Evolutionary conservation across 108 stramenopile genomes (phyloP), one percentile per base, ranked within the genome.

Genomic region (Pseudonitzschia pungens): DNA sequence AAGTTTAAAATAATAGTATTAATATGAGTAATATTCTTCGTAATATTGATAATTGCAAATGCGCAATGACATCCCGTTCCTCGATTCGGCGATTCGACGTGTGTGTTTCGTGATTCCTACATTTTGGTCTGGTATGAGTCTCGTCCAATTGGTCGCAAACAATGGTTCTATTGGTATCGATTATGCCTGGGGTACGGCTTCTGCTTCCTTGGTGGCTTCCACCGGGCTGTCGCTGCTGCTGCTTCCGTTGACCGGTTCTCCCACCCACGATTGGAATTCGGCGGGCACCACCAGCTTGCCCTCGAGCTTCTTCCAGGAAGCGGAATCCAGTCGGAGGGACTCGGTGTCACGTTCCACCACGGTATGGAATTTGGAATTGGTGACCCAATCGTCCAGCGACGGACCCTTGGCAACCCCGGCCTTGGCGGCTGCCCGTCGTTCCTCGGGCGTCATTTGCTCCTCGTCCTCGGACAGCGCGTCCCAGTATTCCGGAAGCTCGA

Each of bases 401-500:
- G 90, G 92, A 55, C 89, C 92, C 65, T 84, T 84, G 26, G 81
- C 65, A 26, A 91, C 78, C 29, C 92, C 92, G 52, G 88, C 88
- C 76, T 87, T 76, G 12, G 91, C 89, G 0, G 91, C 91, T 56
- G 87, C 81, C 66, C 88, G 80, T 59, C 87, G 83, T 50, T 94
- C 88, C 55, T 90, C 93, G 24, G 86, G 77, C 28, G 84, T 75
- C 91, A 92, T 94, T 16, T 29, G 43, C n/a, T 81, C 78, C 4
- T 83, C 79, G 42, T 82, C 56, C 33, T 89, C 82, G 56, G 90
- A 89, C 73, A 92, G 71, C 12, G 87, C 84, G 56, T 88, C 87
- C 94, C 92, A 92, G 73, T 89, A 92, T n/a, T 92, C 92, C 18
- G 91, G 91, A 33, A 95, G 77, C 62, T 92, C 86, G 64, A 95